A percentile compares a stretch with the other conserved stretches of the same genome.
Evolutionary conservation across 2,329 filamentous ascomycete species (phyloP).

Genomic region (Bipolaris cookei): DNA sequence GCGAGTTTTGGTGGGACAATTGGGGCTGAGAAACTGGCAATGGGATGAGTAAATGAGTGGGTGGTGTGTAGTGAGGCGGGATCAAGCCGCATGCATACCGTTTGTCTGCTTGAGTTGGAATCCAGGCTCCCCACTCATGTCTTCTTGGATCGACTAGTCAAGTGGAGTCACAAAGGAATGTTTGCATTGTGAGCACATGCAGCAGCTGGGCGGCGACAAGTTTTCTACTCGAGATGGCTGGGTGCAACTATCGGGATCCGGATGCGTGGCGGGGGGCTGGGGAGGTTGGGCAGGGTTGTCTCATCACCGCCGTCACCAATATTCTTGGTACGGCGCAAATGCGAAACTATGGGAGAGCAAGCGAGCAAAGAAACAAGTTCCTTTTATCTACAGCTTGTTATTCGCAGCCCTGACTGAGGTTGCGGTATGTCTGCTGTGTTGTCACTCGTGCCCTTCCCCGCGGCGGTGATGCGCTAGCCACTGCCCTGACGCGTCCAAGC

Average conservation of each 20-base stretch:
- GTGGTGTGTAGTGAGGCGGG: neutral
- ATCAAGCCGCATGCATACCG: conserved; percentile 42
- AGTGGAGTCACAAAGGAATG: conserved; percentile 38
- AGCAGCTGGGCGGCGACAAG: conserved; percentile 23
- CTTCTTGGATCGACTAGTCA: conserved; percentile 37
- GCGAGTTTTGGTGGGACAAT: conserved; percentile 51
- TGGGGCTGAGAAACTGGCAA: conserved; percentile 49
- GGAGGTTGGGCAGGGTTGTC: conserved; percentile 36
- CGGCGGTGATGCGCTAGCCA: conserved; percentile 15
- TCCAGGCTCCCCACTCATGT: conserved; percentile 47
- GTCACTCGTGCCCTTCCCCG: conserved; percentile 17
- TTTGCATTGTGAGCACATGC: conserved; percentile 30
- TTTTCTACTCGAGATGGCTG: conserved; percentile 41
- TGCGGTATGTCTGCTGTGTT: conserved; percentile 22
- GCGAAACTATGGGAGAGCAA: conserved; percentile 4
- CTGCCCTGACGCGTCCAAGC: conserved; percentile 3
- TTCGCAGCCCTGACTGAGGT: conserved; percentile 12
- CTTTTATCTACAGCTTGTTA: conserved; percentile 5
- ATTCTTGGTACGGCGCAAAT: conserved; percentile 33
- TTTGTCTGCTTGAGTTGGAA: conserved; percentile 53
- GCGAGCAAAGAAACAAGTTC: conserved; percentile 13
- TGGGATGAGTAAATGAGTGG: conserved; percentile 22
- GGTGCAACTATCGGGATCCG: conserved; percentile 21
- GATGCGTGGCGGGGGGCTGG: conserved; percentile 26
- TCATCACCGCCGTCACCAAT: conserved; percentile 27